Evolutionary conservation across 345 rosid genomes (phyloP), one percentile per base, ranked within the genome.

Genomic region (Psidium guajava): DNA sequence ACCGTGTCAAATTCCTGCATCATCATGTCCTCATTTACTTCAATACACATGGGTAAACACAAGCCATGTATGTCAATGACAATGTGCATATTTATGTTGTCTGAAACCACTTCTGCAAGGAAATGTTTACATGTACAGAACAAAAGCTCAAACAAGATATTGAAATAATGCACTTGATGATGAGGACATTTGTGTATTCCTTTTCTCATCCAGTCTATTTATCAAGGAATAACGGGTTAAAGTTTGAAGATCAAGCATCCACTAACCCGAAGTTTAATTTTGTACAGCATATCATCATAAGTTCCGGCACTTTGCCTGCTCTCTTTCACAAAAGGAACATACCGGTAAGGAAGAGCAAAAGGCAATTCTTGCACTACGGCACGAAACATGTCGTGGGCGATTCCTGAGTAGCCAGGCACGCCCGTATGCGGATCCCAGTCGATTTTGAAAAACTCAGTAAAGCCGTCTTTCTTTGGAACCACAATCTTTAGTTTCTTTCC

Each of bases 1-100:
- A 82, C 91, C 6, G 89, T 94, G 84, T 94, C 95, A n/a, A 54
- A 92, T 0, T 18, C 83, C 96, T 95, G 91, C 24, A 40, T 32
- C 84, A 75, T 40, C 50, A 36, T 75, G 24, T 40, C 50, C 82
- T 75, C 25, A 36, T 42, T 11, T 3, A 42, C 2, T 42, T 32
- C 24, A 22, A 56, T 11, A 54, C 40, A 9, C 10, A 18, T 40
- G n/a, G 74, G 25, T 24, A 20, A 54, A 54, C 7, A 54, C 22
- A 20, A 54, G 24, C 22, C 56, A 20, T 7, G 56, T 54, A 54
- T 20, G 8, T 54, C 56, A 54, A 54, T 54, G 55, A 18, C 22
- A 16, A 47, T 8, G 55, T 54, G 55, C 22, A 53, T 53, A 53
- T 15, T 53, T 15, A 16, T 53, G 54, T 53, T 53, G 54, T 53